Percentiles rank a stretch among this genome's conserved stretches.
These are phyloP conservation scores for Kodamaea sp. DNA, from an alignment of 1,139 yeast genomes.

Conservation along the genomic window DNA sequence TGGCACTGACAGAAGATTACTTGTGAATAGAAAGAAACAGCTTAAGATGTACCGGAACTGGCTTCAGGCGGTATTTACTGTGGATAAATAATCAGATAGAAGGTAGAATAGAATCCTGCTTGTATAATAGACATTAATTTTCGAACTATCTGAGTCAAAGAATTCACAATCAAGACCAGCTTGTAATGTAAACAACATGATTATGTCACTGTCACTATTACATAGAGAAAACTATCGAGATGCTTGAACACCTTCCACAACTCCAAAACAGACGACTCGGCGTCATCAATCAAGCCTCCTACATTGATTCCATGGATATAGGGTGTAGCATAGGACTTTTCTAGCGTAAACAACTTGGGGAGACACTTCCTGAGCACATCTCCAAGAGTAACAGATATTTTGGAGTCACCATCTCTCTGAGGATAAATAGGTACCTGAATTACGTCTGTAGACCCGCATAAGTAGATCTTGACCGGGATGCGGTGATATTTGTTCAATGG, in stretches of 20 bases:
- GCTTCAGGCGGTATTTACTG: conserved; percentile 83
- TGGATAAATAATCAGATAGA: conserved; percentile 7
- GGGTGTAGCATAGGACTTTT: conserved; percentile 37
- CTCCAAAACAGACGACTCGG: conserved; percentile 37
- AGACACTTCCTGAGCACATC: conserved; percentile 22
- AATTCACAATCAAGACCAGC: conserved; percentile 3
- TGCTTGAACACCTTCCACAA: conserved; percentile 57
- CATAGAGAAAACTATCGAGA: conserved; percentile 77
- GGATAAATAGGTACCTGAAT: conserved; percentile 50
- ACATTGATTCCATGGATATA: conserved; percentile 66
- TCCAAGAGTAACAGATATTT: conserved; percentile 33
- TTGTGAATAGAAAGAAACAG: conserved; percentile 89
- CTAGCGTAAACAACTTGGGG: conserved; percentile 25
- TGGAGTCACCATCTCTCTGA: not conserved
- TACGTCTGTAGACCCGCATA: conserved; percentile 46
- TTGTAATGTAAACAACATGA: not conserved
- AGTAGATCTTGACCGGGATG: conserved; percentile 63
- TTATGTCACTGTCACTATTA: conserved; percentile 41
- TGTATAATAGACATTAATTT: too few relatives aligned
- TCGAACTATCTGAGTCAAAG: too few relatives aligned
- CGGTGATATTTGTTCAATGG: conserved; percentile 35
- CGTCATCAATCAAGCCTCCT: conserved; percentile 38
- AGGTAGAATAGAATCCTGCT: too few relatives aligned
- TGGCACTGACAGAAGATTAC: conserved; percentile 85
- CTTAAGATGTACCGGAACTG: conserved; percentile 96